Evolutionary conservation across 2,329 filamentous ascomycete species (phyloP), one percentile per base, ranked within the genome.

Genomic region (Helminthosporium solani): DNA sequence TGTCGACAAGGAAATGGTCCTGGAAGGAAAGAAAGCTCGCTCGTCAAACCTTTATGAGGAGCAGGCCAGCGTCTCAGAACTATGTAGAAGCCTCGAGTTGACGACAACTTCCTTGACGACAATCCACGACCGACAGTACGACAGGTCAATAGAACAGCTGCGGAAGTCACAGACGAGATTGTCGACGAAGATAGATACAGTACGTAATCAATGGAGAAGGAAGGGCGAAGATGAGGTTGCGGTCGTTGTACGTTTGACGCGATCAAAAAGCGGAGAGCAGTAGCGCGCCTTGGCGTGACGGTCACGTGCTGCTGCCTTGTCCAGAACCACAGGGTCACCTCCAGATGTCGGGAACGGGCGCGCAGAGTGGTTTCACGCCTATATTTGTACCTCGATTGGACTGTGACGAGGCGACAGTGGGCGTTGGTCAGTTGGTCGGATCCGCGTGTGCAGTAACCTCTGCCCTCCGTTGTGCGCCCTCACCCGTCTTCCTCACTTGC

Each of bases 1-100:
- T 49, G 64, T 64, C 56, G 62, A 62, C 50, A 42, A 57, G 57
- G 57, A 60, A 66, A 64, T 53, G 52, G 58, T 56, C 61, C 6
- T 25, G 59, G 53, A 63, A 59, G 60, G 52, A 68, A 68, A 65
- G 65, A 68, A 68, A 68, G 63, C 60, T 66, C 61, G 58, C 59
- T 61, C 59, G 62, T 66, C 66, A 69, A 69, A 69, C 66, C 66
- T 69, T 68, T 31, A 46, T 56, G 58, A 54, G 49, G 57, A 53
- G 56, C 60, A 58, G 50, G 55, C 53, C 52, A 50, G 51, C 50
- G 57, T 60, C 52, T 60, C 53, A 57, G 54, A 49, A 35, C 28
- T 30, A 46, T 48, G 55, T 47, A 46, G 47, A 44, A 45, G 52
- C 49, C 53, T 47, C 49, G 53, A 51, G 45, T 49, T 40, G 14